A percentile compares a stretch with the other conserved stretches of the same genome.
These are phyloP conservation scores for Xylaria sp. DNA, from an alignment of 2,329 filamentous ascomycete genomes.

Conservation along the genomic window DNA sequence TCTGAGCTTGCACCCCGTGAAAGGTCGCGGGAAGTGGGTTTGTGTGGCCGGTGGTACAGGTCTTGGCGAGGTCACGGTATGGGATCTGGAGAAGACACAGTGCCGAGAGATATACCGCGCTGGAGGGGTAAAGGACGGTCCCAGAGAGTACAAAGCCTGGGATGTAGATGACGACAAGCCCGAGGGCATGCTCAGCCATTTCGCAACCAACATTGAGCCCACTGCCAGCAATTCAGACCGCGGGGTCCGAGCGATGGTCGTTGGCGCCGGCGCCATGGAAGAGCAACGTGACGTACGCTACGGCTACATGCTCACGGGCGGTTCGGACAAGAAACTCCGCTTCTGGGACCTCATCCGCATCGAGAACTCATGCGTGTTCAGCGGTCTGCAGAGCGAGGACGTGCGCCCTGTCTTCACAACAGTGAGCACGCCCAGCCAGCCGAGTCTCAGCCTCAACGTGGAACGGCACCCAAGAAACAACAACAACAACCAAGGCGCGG, in stretches of 20 bases:
- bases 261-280: conserved; percentile 76
- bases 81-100: conserved; percentile 91
- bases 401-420: conserved; percentile 77
- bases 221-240: conserved; percentile 61
- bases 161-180: conserved; percentile 90
- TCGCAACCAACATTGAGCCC: conserved; percentile 78
- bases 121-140: conserved; percentile 68
- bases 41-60: conserved; percentile 90
- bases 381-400: conserved; percentile 77
- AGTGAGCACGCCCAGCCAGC: conserved; percentile 62
- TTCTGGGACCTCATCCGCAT: conserved; percentile 91
- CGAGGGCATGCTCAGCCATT: conserved; percentile 87
- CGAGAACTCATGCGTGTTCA: conserved; percentile 83
- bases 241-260: conserved; percentile 75
- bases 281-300: conserved; percentile 78
- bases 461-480: conserved; percentile 65
- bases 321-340: conserved; percentile 88
- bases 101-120: conserved; percentile 90
- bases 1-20: conserved; percentile 80
- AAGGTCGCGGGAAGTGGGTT: conserved; percentile 83
- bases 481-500: conserved; percentile 43
- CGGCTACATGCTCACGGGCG: conserved; percentile 87
- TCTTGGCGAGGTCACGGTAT: conserved; percentile 90
- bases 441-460: conserved; percentile 68
- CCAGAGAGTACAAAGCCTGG: conserved; percentile 81